phyloP scores from a whole-genome alignment of 2,329 filamentous ascomycete species.

The Colletotrichum shisoi region DNA sequence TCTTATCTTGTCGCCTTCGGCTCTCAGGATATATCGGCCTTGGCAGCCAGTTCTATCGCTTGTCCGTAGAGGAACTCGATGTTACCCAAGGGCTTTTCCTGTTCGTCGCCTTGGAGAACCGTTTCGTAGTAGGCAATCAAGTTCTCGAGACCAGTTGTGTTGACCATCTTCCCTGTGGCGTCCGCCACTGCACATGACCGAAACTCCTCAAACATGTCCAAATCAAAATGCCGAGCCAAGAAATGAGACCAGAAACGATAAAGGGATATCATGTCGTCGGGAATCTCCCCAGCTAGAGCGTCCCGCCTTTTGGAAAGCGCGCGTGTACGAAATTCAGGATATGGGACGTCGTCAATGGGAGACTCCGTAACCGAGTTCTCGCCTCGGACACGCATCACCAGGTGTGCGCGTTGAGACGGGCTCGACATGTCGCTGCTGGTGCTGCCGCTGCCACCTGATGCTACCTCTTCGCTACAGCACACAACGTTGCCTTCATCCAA shows the following conservation, averaged over 20 bases:
- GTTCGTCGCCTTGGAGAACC: slow-evolving; percentile 5
- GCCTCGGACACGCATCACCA: slow-evolving; percentile 32
- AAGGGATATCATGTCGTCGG: slow-evolving; percentile 69
- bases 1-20: not conserved
- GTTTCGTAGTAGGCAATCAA: slow-evolving; percentile 70
- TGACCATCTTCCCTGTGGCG: slow-evolving; percentile 53
- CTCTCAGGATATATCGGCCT: slow-evolving; percentile 13
- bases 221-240: slow-evolving; percentile 76
- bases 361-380: slow-evolving; percentile 15
- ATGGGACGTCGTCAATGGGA: slow-evolving; percentile 40
- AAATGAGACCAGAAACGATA: slow-evolving; percentile 81
- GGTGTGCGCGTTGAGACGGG: slow-evolving; percentile 32
- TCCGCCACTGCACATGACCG: slow-evolving; percentile 72
- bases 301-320: slow-evolving; percentile 51
- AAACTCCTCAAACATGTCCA: slow-evolving; percentile 78
- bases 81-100: not conserved
- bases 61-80: slow-evolving; percentile 25
- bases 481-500: slow-evolving; percentile 35
- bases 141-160: slow-evolving; percentile 65
- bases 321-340: slow-evolving; percentile 50
- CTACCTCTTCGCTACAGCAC: slow-evolving; percentile 24
- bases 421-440: slow-evolving; percentile 20
- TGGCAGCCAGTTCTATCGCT: slow-evolving; percentile 23
- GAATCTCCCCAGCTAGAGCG: slow-evolving; percentile 50
- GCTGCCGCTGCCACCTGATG: slow-evolving; percentile 6